Evolutionary conservation across 2,329 filamentous ascomycete species (phyloP).

Genomic region (Venturia effusa): DNA sequence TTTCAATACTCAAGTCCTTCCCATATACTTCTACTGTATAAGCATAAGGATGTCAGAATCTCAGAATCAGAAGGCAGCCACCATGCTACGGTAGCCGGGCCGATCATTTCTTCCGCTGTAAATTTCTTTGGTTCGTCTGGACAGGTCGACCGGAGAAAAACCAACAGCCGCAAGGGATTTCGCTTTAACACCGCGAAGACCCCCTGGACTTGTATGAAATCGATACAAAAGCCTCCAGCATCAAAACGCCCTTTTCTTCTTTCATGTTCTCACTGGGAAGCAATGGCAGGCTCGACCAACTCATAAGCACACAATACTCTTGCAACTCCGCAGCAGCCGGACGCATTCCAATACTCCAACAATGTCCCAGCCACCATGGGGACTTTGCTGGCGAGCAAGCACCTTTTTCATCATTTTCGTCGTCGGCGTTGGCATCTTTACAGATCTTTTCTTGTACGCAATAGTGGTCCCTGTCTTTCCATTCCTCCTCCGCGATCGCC

Average conservation of each 20-base stretch:
- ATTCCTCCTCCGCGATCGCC: slow-evolving; percentile 43
- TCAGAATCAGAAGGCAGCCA: background rate
- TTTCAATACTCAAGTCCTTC: background rate
- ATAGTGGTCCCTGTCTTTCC: slow-evolving; percentile 48
- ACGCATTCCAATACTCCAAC: background rate
- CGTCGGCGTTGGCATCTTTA: slow-evolving; percentile 45
- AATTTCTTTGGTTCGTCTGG: background rate
- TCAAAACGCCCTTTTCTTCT: no score
- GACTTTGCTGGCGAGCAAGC: slow-evolving; percentile 44
- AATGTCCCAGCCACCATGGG: slow-evolving; percentile 4
- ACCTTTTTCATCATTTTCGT: slow-evolving; percentile 48
- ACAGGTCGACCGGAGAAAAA: background rate
- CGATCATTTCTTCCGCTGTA: background rate
- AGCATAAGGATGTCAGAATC: no score
- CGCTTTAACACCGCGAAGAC: background rate
- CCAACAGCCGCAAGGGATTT: background rate
- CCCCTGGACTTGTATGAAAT: background rate
- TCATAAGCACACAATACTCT: background rate
- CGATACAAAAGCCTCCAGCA: no score
- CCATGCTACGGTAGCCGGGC: background rate
- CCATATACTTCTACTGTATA: no score
- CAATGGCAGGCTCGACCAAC: background rate
- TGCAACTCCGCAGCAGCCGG: background rate
- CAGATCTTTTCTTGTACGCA: slow-evolving; percentile 49
- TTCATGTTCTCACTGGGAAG: background rate